phyloP scores from a whole-genome alignment of 148 eudicot species.

The Persicaria maculosa region DNA sequence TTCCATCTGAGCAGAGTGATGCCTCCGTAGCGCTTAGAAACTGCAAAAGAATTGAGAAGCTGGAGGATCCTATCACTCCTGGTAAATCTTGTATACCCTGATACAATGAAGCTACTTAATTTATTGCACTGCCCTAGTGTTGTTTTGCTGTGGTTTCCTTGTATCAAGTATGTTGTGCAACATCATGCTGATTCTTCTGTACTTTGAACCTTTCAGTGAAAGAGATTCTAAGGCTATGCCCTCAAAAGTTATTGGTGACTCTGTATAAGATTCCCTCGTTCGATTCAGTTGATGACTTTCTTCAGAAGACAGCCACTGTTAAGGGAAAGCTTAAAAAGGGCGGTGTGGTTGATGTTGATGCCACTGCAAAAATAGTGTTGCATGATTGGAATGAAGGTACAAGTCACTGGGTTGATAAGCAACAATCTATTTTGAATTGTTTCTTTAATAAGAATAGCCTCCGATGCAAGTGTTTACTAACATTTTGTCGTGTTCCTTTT shows the following conservation, averaged over 20 bases:
- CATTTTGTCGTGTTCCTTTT: neutral
- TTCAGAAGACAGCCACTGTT: constrained; percentile 73
- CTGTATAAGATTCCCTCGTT: constrained; percentile 86
- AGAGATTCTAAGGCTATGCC: constrained; percentile 89
- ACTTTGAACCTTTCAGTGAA: constrained; percentile 43
- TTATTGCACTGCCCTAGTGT: neutral
- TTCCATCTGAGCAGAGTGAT: constrained; percentile 62
- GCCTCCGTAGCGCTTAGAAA: constrained; percentile 76
- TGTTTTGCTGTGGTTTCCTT: neutral
- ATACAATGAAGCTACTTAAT: neutral
- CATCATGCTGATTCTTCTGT: neutral
- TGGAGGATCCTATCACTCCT: constrained; percentile 78
- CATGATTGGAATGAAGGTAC: constrained; percentile 97
- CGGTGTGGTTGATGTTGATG: constrained; percentile 69
- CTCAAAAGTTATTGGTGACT: constrained; percentile 53
- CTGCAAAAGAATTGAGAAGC: constrained; percentile 90
- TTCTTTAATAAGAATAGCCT: neutral
- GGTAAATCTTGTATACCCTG: constrained; percentile 31
- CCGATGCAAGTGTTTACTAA: neutral
- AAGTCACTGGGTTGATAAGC: neutral
- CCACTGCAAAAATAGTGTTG: constrained; percentile 85
- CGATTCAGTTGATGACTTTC: constrained; percentile 80
- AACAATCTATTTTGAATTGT: neutral
- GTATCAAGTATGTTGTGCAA: neutral
- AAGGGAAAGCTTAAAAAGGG: constrained; percentile 95